phyloP scores from a whole-genome alignment of 2,329 filamentous ascomycete genomes.

The Pyrenophora graminea region DNA sequence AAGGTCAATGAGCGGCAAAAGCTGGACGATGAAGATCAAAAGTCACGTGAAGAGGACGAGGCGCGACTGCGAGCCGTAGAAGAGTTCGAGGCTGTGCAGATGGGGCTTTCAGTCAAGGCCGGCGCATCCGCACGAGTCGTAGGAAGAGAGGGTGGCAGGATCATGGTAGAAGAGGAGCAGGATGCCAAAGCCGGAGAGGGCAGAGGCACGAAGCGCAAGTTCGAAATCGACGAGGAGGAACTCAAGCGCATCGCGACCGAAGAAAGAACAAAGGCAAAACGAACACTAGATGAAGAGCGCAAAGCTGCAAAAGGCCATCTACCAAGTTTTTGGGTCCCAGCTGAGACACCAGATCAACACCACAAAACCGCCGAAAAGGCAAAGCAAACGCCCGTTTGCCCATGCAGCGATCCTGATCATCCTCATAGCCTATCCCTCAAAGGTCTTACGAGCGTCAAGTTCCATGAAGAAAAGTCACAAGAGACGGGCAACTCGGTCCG shows the following conservation, averaged over 20 bases:
- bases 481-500: slow-evolving; percentile 54
- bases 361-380: slow-evolving; percentile 52
- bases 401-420: slow-evolving; percentile 67
- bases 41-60: slow-evolving; percentile 67
- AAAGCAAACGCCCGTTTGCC: slow-evolving; percentile 75
- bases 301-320: slow-evolving; percentile 66
- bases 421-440: slow-evolving; percentile 80
- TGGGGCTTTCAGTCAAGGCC: slow-evolving; percentile 56
- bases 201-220: slow-evolving; percentile 71
- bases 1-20: slow-evolving; percentile 65
- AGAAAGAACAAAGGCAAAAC: slow-evolving; percentile 71
- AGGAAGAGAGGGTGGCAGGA: slow-evolving; percentile 51
- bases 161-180: slow-evolving; percentile 47
- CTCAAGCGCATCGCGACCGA: slow-evolving; percentile 69
- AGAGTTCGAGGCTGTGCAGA: slow-evolving; percentile 85
- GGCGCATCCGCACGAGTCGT: slow-evolving; percentile 45
- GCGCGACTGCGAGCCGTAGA: slow-evolving; percentile 70
- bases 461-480: slow-evolving; percentile 70
- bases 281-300: slow-evolving; percentile 73
- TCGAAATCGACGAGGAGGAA: slow-evolving; percentile 78
- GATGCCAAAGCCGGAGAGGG: slow-evolving; percentile 34
- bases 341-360: slow-evolving; percentile 68
- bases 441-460: slow-evolving; percentile 73
- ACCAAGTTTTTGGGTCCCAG: slow-evolving; percentile 92
- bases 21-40: slow-evolving; percentile 65